Conservation (phyloP, 441 rosid species). For the Corymbia calophylla region DNA sequence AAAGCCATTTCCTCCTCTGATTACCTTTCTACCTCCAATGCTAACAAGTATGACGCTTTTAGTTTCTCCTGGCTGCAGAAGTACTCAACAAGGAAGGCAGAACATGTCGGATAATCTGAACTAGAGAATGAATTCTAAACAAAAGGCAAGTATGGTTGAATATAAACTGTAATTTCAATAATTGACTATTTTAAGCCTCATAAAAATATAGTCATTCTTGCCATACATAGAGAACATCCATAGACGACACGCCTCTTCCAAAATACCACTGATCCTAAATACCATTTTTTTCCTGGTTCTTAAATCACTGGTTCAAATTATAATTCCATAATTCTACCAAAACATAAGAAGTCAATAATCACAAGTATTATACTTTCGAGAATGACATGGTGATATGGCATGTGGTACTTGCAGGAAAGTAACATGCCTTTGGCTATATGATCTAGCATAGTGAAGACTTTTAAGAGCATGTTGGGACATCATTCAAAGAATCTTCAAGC, state of each 20-base stretch:
- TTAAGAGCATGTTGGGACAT: not conserved
- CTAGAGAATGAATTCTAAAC: not conserved
- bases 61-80: conserved; percentile 84
- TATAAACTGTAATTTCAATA: not conserved
- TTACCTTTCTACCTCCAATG: conserved; percentile 67
- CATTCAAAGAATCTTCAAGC: not conserved
- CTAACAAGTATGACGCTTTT: conserved; percentile 74
- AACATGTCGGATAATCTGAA: not conserved
- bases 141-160: not conserved
- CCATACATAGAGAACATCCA: not conserved
- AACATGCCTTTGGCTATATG: not conserved
- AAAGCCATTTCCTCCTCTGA: conserved; percentile 80
- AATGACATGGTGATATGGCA: not conserved
- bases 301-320: not conserved
- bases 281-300: not conserved
- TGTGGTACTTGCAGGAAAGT: not conserved
- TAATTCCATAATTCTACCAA: not conserved
- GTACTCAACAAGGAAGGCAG: not conserved
- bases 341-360: not conserved
- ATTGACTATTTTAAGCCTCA: not conserved
- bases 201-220: not conserved
- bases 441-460: not conserved
- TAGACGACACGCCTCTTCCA: not conserved
- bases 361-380: not conserved
- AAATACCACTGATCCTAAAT: not conserved